A percentile compares a stretch with the other conserved stretches of the same genome.
Conservation (phyloP, 306 rosid species). For the Cercis canadensis region DNA sequence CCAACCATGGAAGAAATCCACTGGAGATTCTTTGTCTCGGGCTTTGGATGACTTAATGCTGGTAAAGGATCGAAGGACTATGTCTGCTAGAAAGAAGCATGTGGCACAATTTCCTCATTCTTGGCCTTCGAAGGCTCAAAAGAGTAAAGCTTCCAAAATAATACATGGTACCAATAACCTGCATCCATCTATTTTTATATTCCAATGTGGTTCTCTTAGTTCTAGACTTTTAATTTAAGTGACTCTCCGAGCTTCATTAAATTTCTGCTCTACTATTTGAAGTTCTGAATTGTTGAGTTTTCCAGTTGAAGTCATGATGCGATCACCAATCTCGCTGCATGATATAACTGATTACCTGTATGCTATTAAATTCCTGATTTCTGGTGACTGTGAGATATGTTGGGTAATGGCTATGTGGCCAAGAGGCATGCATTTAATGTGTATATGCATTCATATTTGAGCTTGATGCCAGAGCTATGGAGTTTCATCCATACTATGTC, state of each 20-base stretch:
- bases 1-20: slow-evolving; percentile 53
- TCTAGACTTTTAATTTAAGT: slow-evolving; percentile 33
- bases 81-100: slow-evolving; percentile 65
- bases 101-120: slow-evolving; percentile 61
- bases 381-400: slow-evolving; percentile 17
- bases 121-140: slow-evolving; percentile 77
- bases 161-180: slow-evolving; percentile 63
- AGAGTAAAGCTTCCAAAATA: slow-evolving; percentile 64
- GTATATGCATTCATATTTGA: slow-evolving; percentile 10
- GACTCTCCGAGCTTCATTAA: slow-evolving; percentile 20
- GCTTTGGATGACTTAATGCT: slow-evolving; percentile 60
- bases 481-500: slow-evolving; percentile 20
- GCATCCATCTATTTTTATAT: slow-evolving; percentile 12
- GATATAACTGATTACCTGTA: slow-evolving; percentile 6
- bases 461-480: slow-evolving; percentile 22
- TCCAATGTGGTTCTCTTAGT: slow-evolving; percentile 19
- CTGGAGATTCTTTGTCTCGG: slow-evolving; percentile 44
- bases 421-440: background rate
- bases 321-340: slow-evolving; percentile 11
- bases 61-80: slow-evolving; percentile 64
- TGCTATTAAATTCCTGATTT: slow-evolving; percentile 13
- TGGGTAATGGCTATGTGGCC: background rate
- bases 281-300: slow-evolving; percentile 20
- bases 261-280: slow-evolving; percentile 31
- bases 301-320: slow-evolving; percentile 11